Conservation (phyloP, 2,329 filamentous ascomycete genomes). For the Ascocoryne sarcoides region DNA sequence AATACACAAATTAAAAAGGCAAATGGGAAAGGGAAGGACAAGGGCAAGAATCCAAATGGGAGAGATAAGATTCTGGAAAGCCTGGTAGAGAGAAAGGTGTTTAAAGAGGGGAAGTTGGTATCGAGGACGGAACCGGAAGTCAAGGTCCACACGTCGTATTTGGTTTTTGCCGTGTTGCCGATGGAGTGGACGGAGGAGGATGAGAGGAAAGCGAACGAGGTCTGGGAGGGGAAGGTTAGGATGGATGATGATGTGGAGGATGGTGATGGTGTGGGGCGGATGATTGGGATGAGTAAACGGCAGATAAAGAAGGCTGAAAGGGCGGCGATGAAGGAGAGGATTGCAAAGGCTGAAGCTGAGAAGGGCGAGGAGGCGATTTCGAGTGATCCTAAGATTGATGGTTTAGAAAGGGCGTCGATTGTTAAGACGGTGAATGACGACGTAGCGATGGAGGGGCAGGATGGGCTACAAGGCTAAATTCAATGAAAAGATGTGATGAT, state of each 20-base stretch:
- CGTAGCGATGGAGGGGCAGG: too few species aligned
- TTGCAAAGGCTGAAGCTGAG: background rate
- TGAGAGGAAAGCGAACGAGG: conserved; percentile 57
- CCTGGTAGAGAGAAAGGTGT: conserved; percentile 43
- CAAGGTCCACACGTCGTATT: conserved; percentile 95
- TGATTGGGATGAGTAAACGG: conserved; percentile 8
- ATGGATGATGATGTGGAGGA: conserved; percentile 12
- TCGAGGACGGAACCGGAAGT: conserved; percentile 80
- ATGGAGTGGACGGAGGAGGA: conserved; percentile 76
- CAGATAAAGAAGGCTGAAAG: conserved; percentile 12
- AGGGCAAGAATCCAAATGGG: conserved; percentile 29
- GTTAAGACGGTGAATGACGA: too few species aligned
- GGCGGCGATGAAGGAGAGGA: conserved; percentile 10
- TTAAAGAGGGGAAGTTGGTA: conserved; percentile 67
- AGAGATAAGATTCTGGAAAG: conserved; percentile 27
- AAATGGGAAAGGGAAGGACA: conserved; percentile 10
- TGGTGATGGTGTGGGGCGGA: too few species aligned
- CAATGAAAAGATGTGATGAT: too few species aligned
- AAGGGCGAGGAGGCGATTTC: background rate
- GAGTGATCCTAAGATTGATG: too few species aligned
- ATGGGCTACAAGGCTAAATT: too few species aligned
- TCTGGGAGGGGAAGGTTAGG: conserved; percentile 36
- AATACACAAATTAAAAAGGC: background rate
- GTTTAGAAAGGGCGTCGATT: too few species aligned
- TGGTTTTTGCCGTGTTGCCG: conserved; percentile 88